Conservation (phyloP, 495 filamentous ascomycete genomes). For the Daldinia decipiens region DNA sequence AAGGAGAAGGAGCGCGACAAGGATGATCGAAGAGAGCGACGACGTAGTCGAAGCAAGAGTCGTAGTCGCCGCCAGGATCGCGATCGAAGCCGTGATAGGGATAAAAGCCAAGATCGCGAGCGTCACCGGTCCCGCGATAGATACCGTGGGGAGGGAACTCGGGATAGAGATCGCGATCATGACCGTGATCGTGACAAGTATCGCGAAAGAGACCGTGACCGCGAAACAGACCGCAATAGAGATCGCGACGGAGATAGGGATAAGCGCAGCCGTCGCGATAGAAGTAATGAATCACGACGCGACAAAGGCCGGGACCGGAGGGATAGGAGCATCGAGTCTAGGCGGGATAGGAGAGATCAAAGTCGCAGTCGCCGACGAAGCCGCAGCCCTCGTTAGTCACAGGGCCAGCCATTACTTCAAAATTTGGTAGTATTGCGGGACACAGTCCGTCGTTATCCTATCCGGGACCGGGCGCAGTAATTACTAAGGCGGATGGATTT, state of each 20-base stretch:
- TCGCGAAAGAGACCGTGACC: constrained; percentile 39
- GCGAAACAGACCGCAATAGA: constrained; percentile 33
- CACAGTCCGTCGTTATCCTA: background rate
- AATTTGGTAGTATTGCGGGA: constrained; percentile 15
- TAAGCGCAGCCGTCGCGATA: constrained; percentile 41
- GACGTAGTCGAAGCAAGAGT: constrained; percentile 54
- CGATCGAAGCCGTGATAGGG: constrained; percentile 53
- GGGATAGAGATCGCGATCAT: constrained; percentile 44
- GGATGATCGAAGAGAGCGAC: constrained; percentile 47
- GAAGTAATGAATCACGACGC: constrained; percentile 43
- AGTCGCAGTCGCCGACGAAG: constrained; percentile 40
- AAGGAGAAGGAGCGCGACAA: constrained; percentile 54
- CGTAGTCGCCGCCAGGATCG: constrained; percentile 51
- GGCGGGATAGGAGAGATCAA: constrained; percentile 23
- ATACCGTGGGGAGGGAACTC: constrained; percentile 43
- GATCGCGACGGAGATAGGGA: constrained; percentile 45
- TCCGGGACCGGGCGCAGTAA: background rate
- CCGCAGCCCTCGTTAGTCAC: constrained; percentile 43
- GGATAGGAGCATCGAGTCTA: constrained; percentile 24
- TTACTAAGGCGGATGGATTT: background rate
- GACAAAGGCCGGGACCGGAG: constrained; percentile 32
- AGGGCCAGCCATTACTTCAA: constrained; percentile 10
- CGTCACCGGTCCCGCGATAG: constrained; percentile 49
- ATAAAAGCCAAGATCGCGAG: constrained; percentile 55
- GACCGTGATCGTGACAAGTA: constrained; percentile 42